Conservation (phyloP, 306 rosid genomes). For the Neltuma alba region DNA sequence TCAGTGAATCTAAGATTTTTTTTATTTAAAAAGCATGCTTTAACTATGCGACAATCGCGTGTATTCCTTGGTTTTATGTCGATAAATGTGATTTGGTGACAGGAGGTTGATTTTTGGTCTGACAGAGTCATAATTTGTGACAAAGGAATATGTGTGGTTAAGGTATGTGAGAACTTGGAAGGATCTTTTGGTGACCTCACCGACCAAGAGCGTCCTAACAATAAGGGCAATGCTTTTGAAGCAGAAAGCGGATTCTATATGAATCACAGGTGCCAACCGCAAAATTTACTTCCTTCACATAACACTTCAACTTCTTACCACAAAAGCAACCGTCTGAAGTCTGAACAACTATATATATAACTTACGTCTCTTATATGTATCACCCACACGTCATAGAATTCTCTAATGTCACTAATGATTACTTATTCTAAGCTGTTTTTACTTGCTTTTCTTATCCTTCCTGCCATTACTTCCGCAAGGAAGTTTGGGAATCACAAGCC, state of each 20-base stretch:
- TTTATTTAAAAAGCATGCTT: no score
- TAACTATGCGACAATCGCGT: background rate
- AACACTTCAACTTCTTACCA: background rate
- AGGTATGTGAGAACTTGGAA: background rate
- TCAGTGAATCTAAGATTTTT: no score
- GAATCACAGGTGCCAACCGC: conserved; percentile 29
- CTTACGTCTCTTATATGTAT: background rate
- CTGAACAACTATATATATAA: conserved; percentile 8
- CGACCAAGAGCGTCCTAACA: background rate
- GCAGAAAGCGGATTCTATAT: conserved; percentile 30
- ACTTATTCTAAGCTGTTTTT: conserved; percentile 37
- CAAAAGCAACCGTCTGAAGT: background rate
- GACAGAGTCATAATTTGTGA: background rate
- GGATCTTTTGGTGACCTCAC: background rate
- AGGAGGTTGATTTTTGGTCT: background rate
- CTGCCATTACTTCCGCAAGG: conserved; percentile 40
- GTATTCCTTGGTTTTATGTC: background rate
- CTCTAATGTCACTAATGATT: conserved; percentile 30
- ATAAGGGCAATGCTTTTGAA: conserved; percentile 7
- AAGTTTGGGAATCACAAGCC: conserved; percentile 30
- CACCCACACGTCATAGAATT: background rate
- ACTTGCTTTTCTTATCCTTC: conserved; percentile 36
- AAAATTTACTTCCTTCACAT: conserved; percentile 19
- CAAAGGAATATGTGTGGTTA: background rate
- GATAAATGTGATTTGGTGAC: background rate